Conservation (phyloP, 2,329 filamentous ascomycete genomes). For the Lojkania enalia region DNA sequence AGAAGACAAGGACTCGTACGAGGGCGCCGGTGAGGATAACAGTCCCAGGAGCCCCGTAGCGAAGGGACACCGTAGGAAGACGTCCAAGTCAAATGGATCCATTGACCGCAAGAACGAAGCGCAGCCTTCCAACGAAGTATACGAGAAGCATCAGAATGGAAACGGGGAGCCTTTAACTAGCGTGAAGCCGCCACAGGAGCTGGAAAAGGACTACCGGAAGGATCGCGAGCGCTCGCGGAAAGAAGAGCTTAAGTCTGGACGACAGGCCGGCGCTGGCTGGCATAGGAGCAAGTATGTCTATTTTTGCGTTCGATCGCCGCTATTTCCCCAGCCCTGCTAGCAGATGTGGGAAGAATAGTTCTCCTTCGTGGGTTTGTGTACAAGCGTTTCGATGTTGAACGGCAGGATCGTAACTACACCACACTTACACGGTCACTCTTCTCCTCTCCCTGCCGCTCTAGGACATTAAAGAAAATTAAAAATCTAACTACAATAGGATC, state of each 20-base stretch:
- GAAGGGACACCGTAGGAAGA: slow-evolving; percentile 32
- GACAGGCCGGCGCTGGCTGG: slow-evolving; percentile 59
- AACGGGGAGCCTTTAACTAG: slow-evolving; percentile 52
- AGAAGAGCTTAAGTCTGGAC: slow-evolving; percentile 55
- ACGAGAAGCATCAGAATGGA: slow-evolving; percentile 50
- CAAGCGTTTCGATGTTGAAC: no score
- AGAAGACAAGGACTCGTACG: slow-evolving; percentile 27
- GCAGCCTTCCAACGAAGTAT: slow-evolving; percentile 34
- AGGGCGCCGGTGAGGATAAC: slow-evolving; percentile 37
- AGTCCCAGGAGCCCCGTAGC: slow-evolving; percentile 37
- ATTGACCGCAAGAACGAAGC: slow-evolving; percentile 34
- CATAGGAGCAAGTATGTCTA: slow-evolving; percentile 50
- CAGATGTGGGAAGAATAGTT: no score
- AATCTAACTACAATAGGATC: no score
- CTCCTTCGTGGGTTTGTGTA: no score
- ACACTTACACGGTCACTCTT: no score
- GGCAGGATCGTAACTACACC: slow-evolving; percentile 1
- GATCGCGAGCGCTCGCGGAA: slow-evolving; percentile 37
- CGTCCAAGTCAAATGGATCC: slow-evolving; percentile 37
- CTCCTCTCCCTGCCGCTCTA: no score
- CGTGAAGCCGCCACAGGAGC: slow-evolving; percentile 46
- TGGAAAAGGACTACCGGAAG: slow-evolving; percentile 40
- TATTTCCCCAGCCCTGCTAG: no score
- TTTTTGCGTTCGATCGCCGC: no score
- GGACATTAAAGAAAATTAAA: no score